Conservation (phyloP, 306 rosid species). For the Biancaea sappan region DNA sequence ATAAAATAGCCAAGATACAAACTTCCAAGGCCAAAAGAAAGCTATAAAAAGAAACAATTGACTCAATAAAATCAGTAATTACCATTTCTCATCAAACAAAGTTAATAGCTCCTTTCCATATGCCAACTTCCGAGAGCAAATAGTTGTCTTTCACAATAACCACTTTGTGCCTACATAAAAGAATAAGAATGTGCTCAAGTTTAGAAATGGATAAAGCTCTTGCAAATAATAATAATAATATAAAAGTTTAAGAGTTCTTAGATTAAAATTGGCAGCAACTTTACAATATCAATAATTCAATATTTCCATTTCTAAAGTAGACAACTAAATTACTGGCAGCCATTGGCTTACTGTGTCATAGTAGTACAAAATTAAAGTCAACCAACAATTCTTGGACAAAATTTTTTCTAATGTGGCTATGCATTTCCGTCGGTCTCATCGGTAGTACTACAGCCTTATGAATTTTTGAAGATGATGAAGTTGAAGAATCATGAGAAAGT, state of each 20-base stretch:
- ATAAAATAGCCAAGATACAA: conserved; percentile 12
- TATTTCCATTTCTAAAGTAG: not conserved
- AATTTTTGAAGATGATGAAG: conserved; percentile 1
- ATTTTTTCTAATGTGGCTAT: not conserved
- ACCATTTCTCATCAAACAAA: conserved; percentile 81
- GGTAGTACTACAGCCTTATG: not conserved
- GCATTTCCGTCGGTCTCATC: not conserved
- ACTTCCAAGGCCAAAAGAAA: conserved; percentile 16
- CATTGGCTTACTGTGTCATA: not conserved
- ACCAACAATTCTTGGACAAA: not conserved
- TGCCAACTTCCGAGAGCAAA: conserved; percentile 67
- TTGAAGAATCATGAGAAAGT: too few species aligned
- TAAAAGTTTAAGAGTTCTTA: not conserved
- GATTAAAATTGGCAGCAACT: not conserved
- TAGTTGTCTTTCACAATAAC: conserved; percentile 88
- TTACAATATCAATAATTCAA: conserved; percentile 8
- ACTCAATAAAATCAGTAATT: conserved; percentile 36
- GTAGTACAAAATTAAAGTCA: conserved; percentile 3
- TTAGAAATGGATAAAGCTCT: too few species aligned
- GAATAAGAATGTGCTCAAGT: conserved; percentile 23
- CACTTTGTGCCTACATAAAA: conserved; percentile 67
- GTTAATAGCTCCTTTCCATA: conserved; percentile 84
- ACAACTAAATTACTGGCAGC: not conserved
- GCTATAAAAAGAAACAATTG: not conserved
- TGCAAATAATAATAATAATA: conserved; percentile 6